Evolutionary conservation across 345 rosid species (phyloP), one percentile per base, ranked within the genome.

Genomic region (Raphanus raphanistrum): DNA sequence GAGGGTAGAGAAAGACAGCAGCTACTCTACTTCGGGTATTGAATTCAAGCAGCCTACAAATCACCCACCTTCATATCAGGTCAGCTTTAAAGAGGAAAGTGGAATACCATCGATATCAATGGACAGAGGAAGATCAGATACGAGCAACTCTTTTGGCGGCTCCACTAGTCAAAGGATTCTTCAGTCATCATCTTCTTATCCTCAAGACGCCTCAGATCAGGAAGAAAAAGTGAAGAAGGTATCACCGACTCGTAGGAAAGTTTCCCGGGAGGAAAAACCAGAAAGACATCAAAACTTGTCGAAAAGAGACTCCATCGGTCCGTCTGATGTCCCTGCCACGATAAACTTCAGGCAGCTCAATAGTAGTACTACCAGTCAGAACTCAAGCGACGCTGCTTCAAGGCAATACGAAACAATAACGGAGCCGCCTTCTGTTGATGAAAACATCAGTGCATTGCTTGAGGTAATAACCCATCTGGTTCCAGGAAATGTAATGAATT

Each of bases 191-290:
- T 78, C 81, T 64, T 85, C 84, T 25, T 76, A 80, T 81, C 68
- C 88, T 76, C 95, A 89, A 71, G 87, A 74, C 55, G 73, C 84
- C 9, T 81, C 68, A 52, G 96, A 88, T 66, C 72, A 82, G 35
- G 95, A 88, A 86, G 98, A 92, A 77, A 92, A 87, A 85, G 88
- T 86, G 75, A 92, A 80, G 75, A 88, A 88, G 84, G 90, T 85
- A 48, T 92, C 98, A 13, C 98, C 96, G 1, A 90, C 99, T 65
- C 89, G 85, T 48, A 86, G 94, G 74, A 92, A 91, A 92, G 92
- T 69, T 71, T 61, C 77, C 2, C 85, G 88, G 79, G 97, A 92
- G 58, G 99, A 92, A 80, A 92, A 89, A 75, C 70, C 82, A 10
- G 91, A 89, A 59, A 92, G 87, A 82, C 66, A 63, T 13, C 90